Conservation (phyloP, 164 flowering plant species). For the Vitis rotundifolia region DNA sequence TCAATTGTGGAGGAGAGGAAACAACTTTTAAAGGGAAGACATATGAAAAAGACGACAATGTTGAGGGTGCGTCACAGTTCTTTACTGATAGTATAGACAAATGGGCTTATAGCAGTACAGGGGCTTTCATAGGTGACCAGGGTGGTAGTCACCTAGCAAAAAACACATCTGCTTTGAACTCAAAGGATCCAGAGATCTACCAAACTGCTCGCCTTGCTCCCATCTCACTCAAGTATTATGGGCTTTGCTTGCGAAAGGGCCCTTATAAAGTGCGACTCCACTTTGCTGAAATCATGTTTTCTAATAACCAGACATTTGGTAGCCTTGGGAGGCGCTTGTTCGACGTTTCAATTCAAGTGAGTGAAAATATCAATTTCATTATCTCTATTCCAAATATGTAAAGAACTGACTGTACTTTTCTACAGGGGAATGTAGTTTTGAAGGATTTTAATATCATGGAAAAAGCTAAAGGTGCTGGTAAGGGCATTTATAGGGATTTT, state of each 20-base stretch:
- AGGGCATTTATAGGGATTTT: slow-evolving; percentile 26
- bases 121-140: slow-evolving; percentile 33
- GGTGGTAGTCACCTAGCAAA: slow-evolving; percentile 20
- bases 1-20: slow-evolving; percentile 72
- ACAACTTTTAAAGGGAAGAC: slow-evolving; percentile 18
- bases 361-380: background rate
- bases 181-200: slow-evolving; percentile 31
- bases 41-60: slow-evolving; percentile 31
- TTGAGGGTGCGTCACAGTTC: slow-evolving; percentile 41
- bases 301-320: slow-evolving; percentile 44
- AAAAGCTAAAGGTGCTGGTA: slow-evolving; percentile 61
- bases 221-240: slow-evolving; percentile 74
- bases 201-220: slow-evolving; percentile 70
- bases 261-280: slow-evolving; percentile 74
- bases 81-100: slow-evolving; percentile 23
- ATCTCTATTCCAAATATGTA: background rate
- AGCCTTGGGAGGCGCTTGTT: slow-evolving; percentile 71
- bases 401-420: background rate
- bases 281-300: slow-evolving; percentile 77
- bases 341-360: slow-evolving; percentile 81
- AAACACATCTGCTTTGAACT: slow-evolving; percentile 23
- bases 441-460: slow-evolving; percentile 58
- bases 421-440: slow-evolving; percentile 24
- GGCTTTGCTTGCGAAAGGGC: slow-evolving; percentile 68
- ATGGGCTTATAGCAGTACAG: slow-evolving; percentile 76